phyloP scores from a whole-genome alignment of 805 yeast genomes.

The Cyberlindnera petersonii region DNA sequence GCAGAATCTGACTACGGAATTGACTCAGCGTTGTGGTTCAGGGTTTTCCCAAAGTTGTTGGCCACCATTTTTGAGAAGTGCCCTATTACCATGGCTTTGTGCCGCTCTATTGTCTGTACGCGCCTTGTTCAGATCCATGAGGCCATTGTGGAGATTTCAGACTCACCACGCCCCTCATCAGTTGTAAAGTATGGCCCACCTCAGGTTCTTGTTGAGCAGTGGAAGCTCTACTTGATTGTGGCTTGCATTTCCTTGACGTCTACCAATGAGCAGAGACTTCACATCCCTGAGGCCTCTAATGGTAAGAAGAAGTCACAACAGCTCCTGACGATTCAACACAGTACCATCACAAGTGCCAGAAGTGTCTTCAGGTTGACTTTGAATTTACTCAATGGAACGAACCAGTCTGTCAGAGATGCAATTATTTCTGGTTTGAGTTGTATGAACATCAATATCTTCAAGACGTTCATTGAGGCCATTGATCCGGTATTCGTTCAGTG shows the following conservation, averaged over 20 bases:
- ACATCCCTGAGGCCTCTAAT: conserved; percentile 54
- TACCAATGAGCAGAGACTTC: conserved; percentile 79
- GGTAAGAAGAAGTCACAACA: conserved; percentile 77
- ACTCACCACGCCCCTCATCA: conserved; percentile 30
- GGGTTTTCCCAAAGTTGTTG: conserved; percentile 74
- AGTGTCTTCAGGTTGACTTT: conserved; percentile 84
- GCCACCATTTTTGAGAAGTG: conserved; percentile 70
- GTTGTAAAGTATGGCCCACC: conserved; percentile 44
- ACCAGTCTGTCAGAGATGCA: conserved; percentile 72
- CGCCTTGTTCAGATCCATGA: conserved; percentile 84
- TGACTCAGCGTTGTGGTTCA: conserved; percentile 94
- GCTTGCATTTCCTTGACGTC: conserved; percentile 91
- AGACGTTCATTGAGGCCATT: conserved; percentile 71
- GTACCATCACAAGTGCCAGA: conserved; percentile 87
- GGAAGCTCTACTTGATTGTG: conserved; percentile 84
- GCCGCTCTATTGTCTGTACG: conserved; percentile 86
- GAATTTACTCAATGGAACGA: conserved; percentile 71
- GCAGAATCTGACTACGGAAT: conserved; percentile 94
- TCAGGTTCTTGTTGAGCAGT: conserved; percentile 73
- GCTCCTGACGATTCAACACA: conserved; percentile 78
- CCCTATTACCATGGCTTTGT: conserved; percentile 91
- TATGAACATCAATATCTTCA: conserved; percentile 84
- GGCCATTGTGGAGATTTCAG: conserved; percentile 53
- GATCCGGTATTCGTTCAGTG: conserved; percentile 56
- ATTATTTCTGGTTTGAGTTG: conserved; percentile 87